Evolutionary conservation across 768 basidiomycete genomes (phyloP), one percentile per base, ranked within the genome.

Genomic region (button mushroom (Agaricus bisporus)): DNA sequence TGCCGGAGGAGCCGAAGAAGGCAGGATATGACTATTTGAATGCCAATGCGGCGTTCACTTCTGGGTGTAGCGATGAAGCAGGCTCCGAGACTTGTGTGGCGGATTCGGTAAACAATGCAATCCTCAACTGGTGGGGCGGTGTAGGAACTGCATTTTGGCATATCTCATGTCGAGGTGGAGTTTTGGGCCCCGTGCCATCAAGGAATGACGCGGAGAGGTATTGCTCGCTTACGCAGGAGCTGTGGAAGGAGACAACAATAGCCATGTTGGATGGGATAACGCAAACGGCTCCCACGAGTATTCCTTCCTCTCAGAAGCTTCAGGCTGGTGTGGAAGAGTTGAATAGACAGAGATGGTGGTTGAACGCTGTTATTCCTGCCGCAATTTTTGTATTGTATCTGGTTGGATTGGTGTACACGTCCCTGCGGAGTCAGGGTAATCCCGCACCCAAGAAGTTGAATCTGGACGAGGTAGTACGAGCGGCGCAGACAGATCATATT

Each of bases 41-140:
- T 17, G 36, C 44, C 11, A 54, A 26, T 20, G 25, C 14, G 4
- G 44, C 52, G 15, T 15, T 41, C 17, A 54, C 52, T 29, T 54
- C 57, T 17, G 61, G 59, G 10, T 62, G 61, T 43, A 20, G 18
- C n/a, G 38, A 3, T 39, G 12, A 7, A 44, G 44, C 22, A 8
- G 57, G 58, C 20, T 20, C 15, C 28, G 41, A 58, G 36, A 36
- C 37, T 3, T 62, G 61, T 26, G 57, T 58, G 22, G 53, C 59
- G 9, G 59, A 58, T 37, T 56, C 61, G 29, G 61, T 62, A 25
- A 60, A 52, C 22, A 60, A 62, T 20, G 56, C 61, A 4, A 60
- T 62, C 37, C 47, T 62, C 6, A 51, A 36, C 38, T 62, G 61
- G 61, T 62, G 61, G 59, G 61, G 59, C 14, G 59, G 61, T 7